Evolutionary conservation across 1,284 basidiomycete genomes (phyloP), one percentile per base, ranked within the genome.

Genomic region (Salmacisia buchloeana): DNA sequence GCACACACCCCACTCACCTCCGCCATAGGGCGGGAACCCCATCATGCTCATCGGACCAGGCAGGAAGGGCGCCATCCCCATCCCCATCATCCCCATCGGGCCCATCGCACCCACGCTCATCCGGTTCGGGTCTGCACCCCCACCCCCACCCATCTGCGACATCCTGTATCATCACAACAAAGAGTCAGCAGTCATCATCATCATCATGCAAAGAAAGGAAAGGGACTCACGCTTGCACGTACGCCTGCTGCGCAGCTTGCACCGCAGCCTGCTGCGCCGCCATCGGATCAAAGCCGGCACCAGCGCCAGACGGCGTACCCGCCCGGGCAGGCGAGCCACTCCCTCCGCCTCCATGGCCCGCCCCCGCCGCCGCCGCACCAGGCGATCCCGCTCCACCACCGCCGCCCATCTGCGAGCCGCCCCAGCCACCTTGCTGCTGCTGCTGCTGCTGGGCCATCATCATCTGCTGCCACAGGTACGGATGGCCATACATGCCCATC

Each of bases 381-480:
- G n/a, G n/a, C n/a, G n/a, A n/a, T n/a, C n/a, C n/a, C n/a, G n/a
- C n/a, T n/a, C n/a, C n/a, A n/a, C n/a, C n/a, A n/a, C n/a, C n/a
- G n/a, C 63, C 68, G 29, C 73, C 71, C 57, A 71, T 62, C 46
- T 73, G 70, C 13, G 71, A 73, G 18, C 68, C 71, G 27, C 59
- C 70, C 25, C 59, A 70, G 27, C 62, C 46, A 3, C 64, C 68
- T 63, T 67, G 63, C 57, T 61, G 61, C 61, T 68, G 66, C 52
- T 66, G 64, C 60, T 65, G 67, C 31, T 65, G 63, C 61, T 61
- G 63, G 56, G 58, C 52, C 72, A 74, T 74, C 71, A 74, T 67
- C 86, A 87, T 67, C 73, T 75, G 69, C 74, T 75, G 61, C 70
- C 76, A 60, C 73, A 69, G 63, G 67, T 68, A 68, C 56, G 65